Percentiles rank a stretch among this genome's conserved stretches.
Evolutionary conservation across 768 basidiomycete genomes (phyloP).

Genomic region (Hebeloma cylindrosporum): DNA sequence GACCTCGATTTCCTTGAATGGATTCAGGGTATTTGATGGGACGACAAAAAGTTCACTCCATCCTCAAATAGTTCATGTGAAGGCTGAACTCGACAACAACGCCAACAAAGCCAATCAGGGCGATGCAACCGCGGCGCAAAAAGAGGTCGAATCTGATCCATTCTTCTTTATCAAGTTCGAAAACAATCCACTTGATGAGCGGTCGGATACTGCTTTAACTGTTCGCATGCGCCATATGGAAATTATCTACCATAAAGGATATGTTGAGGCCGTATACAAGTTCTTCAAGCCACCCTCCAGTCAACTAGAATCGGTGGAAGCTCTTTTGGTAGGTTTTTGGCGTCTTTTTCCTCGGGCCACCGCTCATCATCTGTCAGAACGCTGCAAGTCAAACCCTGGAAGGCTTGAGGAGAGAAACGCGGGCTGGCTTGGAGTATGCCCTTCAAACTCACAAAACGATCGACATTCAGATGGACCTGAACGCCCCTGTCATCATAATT

Average conservation of each 20-base stretch:
- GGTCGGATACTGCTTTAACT: slow-evolving; percentile 88
- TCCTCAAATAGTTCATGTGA: slow-evolving; percentile 85
- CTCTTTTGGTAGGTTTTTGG: slow-evolving; percentile 65
- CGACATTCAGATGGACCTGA: slow-evolving; percentile 94
- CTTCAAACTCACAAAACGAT: slow-evolving; percentile 93
- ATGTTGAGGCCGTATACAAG: slow-evolving; percentile 85
- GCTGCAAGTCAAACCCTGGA: slow-evolving; percentile 93
- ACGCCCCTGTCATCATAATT: slow-evolving; percentile 95
- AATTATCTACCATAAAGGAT: slow-evolving; percentile 93
- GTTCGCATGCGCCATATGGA: slow-evolving; percentile 94
- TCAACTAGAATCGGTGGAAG: slow-evolving; percentile 94
- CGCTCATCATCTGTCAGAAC: slow-evolving; percentile 45
- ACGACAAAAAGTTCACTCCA: slow-evolving; percentile 79
- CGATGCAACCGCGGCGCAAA: slow-evolving; percentile 14
- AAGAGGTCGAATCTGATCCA: slow-evolving; percentile 22
- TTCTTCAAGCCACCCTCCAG: slow-evolving; percentile 95
- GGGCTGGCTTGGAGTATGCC: slow-evolving; percentile 92
- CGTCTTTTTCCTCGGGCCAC: slow-evolving; percentile 2
- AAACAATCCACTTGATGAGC: slow-evolving; percentile 85
- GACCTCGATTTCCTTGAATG: slow-evolving; percentile 79
- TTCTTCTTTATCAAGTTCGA: slow-evolving; percentile 95
- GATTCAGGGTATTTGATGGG: slow-evolving; percentile 89
- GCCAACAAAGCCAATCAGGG: slow-evolving; percentile 10
- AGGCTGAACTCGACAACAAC: slow-evolving; percentile 32
- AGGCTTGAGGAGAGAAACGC: slow-evolving; percentile 88